Conservation (phyloP, 352 stramenopile genomes). For the Globisporangium camurandrum region DNA sequence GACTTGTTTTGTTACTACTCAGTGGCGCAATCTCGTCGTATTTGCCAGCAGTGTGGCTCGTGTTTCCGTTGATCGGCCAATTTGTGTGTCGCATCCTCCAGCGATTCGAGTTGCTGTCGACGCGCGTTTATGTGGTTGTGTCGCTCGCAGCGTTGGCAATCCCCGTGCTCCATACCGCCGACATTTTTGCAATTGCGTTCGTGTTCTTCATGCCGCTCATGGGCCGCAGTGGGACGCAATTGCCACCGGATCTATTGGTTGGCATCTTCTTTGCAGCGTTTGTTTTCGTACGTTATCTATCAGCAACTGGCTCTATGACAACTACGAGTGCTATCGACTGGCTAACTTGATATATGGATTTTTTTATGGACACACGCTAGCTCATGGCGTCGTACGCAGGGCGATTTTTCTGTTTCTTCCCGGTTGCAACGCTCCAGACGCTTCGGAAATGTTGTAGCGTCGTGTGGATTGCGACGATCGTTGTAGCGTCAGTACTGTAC, state of each 20-base stretch:
- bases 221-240: slow-evolving; percentile 40
- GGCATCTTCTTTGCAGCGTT: slow-evolving; percentile 40
- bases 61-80: slow-evolving; percentile 52
- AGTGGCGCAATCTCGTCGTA: slow-evolving; percentile 52
- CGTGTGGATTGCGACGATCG: slow-evolving; percentile 23
- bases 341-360: too few species aligned
- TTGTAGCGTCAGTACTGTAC: slow-evolving; percentile 49
- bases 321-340: not conserved
- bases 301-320: not conserved
- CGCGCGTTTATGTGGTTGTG: slow-evolving; percentile 36
- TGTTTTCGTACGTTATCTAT: slow-evolving; percentile 27
- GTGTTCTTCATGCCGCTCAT: slow-evolving; percentile 76
- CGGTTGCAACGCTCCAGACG: slow-evolving; percentile 24
- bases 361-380: slow-evolving; percentile 13
- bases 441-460: slow-evolving; percentile 35
- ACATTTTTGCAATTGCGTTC: slow-evolving; percentile 44
- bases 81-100: slow-evolving; percentile 31
- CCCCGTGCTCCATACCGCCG: slow-evolving; percentile 54
- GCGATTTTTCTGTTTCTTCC: slow-evolving; percentile 69
- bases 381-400: slow-evolving; percentile 45
- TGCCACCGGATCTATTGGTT: slow-evolving; percentile 51
- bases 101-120: slow-evolving; percentile 24
- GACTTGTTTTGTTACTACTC: slow-evolving; percentile 28
- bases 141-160: slow-evolving; percentile 41
- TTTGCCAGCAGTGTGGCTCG: slow-evolving; percentile 48